phyloP scores from a whole-genome alignment of 139 green algal genomes.

The Chara braunii region DNA sequence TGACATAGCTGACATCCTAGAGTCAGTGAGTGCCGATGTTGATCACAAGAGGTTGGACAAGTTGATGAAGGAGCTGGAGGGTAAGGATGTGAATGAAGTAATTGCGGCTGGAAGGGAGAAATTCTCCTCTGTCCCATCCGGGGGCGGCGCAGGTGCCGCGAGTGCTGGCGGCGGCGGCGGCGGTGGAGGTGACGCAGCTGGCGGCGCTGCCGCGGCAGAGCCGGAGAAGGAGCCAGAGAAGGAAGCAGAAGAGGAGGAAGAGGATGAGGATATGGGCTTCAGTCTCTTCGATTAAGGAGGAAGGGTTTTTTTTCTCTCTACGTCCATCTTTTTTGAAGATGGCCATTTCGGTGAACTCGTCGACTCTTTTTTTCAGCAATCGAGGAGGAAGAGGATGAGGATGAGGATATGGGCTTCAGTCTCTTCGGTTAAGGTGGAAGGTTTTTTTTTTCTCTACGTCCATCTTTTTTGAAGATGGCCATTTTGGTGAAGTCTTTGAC shows the following conservation, averaged over 20 bases:
- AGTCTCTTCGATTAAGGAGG: slow-evolving; percentile 31
- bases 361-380: too few relatives aligned
- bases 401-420: slow-evolving; percentile 40
- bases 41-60: slow-evolving; percentile 52
- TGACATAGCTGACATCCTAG: slow-evolving; percentile 64
- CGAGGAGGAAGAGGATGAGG: too few relatives aligned
- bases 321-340: too few relatives aligned
- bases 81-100: slow-evolving; percentile 64
- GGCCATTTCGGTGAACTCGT: too few relatives aligned
- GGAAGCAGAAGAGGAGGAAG: slow-evolving; percentile 46
- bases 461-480: too few relatives aligned
- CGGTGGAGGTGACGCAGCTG: slow-evolving; percentile 36
- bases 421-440: slow-evolving; percentile 24
- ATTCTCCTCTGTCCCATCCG: slow-evolving; percentile 61
- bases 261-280: slow-evolving; percentile 41
- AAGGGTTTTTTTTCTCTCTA: background rate
- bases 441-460: too few relatives aligned
- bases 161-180: slow-evolving; percentile 26
- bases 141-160: slow-evolving; percentile 46
- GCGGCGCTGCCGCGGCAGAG: slow-evolving; percentile 17
- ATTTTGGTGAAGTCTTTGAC: too few relatives aligned
- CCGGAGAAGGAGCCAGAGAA: slow-evolving; percentile 55
- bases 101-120: slow-evolving; percentile 51
- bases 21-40: slow-evolving; percentile 53
- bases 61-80: slow-evolving; percentile 64